A percentile compares a stretch with the other conserved stretches of the same genome.
These are phyloP conservation scores for Amylocystis lapponica DNA, from an alignment of 768 basidiomycete genomes.

Conservation along the genomic window DNA sequence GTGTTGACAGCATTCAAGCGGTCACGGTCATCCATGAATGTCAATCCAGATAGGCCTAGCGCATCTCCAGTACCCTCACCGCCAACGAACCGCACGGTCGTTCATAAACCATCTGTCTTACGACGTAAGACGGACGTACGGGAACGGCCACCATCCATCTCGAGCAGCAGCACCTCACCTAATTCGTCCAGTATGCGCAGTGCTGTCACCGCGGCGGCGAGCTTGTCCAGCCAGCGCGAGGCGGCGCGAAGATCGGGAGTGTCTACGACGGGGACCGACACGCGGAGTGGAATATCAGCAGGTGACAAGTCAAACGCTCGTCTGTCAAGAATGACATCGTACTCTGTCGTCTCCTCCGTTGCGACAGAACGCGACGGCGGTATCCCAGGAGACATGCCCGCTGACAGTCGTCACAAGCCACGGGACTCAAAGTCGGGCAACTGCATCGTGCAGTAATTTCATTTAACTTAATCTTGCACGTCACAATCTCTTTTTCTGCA, in stretches of 20 bases:
- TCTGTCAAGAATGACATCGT: conserved; percentile 30
- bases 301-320: conserved; percentile 24
- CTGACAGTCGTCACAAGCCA: conserved; percentile 26
- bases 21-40: conserved; percentile 48
- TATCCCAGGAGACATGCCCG: conserved; percentile 33
- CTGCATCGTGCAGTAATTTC: conserved; percentile 41
- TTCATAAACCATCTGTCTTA: conserved; percentile 31
- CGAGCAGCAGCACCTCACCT: conserved; percentile 51
- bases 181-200: conserved; percentile 53
- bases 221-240: conserved; percentile 31
- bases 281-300: conserved; percentile 10
- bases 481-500: conserved; percentile 4
- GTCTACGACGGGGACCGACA: conserved; percentile 26
- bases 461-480: background rate
- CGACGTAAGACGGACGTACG: conserved; percentile 30
- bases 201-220: conserved; percentile 45
- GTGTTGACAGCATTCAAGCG: conserved; percentile 61
- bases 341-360: conserved; percentile 28
- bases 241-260: conserved; percentile 27
- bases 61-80: conserved; percentile 23
- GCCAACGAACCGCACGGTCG: conserved; percentile 7
- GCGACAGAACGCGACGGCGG: conserved; percentile 19
- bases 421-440: conserved; percentile 34
- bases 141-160: conserved; percentile 52
- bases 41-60: conserved; percentile 15